Conservation (phyloP, 495 filamentous ascomycete species). For the Xylaria castorea region DNA sequence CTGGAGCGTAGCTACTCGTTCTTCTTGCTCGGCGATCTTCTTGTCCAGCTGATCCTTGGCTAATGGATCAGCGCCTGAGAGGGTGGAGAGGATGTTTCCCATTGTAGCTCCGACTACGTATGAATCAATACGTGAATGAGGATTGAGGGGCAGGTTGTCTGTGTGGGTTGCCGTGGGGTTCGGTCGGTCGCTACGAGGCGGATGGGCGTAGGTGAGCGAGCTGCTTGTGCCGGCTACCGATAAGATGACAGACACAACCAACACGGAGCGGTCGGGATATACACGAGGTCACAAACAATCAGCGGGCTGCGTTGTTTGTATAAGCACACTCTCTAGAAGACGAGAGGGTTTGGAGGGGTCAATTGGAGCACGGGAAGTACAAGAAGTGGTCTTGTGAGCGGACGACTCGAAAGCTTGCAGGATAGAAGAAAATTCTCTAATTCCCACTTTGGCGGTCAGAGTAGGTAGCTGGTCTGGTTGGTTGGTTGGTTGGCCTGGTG, state of each 20-base stretch:
- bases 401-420: background rate
- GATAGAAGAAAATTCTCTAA: slow-evolving; percentile 22
- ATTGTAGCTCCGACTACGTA: slow-evolving; percentile 19
- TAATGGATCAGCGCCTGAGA: slow-evolving; percentile 28
- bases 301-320: background rate
- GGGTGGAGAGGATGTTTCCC: slow-evolving; percentile 31
- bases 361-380: background rate
- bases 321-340: background rate
- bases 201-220: background rate
- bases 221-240: background rate
- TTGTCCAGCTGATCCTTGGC: slow-evolving; percentile 28
- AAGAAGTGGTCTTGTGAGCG: background rate
- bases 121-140: background rate
- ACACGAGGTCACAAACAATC: background rate
- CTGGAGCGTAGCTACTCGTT: slow-evolving; percentile 16
- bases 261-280: background rate
- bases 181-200: background rate
- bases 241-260: background rate
- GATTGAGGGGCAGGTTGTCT: background rate
- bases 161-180: background rate
- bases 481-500: slow-evolving; percentile 24
- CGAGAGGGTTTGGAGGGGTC: slow-evolving; percentile 2
- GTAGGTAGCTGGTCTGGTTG: background rate
- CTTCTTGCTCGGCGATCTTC: slow-evolving; percentile 24
- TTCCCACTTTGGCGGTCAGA: slow-evolving; percentile 25